These are phyloP conservation scores for Cruciata laevipes DNA, from an alignment of 257 asterid genomes.

Conservation along the genomic window DNA sequence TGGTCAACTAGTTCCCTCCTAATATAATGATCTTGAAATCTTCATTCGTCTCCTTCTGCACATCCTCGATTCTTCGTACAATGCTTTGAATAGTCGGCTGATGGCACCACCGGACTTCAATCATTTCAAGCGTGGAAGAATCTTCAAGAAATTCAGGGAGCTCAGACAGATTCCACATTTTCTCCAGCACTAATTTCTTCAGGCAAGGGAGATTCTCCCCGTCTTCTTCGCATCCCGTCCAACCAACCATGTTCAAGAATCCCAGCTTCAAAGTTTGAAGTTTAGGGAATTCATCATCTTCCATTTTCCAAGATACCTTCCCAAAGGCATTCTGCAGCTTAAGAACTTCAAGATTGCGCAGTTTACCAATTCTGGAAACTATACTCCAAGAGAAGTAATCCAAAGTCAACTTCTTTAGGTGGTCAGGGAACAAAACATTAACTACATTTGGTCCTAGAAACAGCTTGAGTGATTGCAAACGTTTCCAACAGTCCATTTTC, in stretches of 20 bases:
- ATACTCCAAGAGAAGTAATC: not conserved
- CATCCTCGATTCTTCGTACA: not conserved
- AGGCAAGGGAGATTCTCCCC: not conserved
- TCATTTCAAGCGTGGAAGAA: not conserved
- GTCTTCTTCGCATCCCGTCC: not conserved
- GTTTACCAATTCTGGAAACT: not conserved
- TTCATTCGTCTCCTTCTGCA: not conserved
- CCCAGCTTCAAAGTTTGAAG: not conserved
- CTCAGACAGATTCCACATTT: not conserved
- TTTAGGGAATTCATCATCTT: not conserved
- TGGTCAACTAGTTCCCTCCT: not conserved
- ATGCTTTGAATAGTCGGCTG: not conserved
- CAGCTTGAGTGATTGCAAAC: not conserved
- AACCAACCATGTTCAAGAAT: not conserved
- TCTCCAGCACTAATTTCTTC: not conserved
- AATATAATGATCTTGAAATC: not conserved
- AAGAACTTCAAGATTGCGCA: slow-evolving; percentile 3
- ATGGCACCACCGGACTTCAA: not conserved
- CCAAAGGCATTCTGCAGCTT: not conserved
- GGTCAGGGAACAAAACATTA: not conserved
- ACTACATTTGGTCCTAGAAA: too few relatives aligned
- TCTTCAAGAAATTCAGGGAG: not conserved
- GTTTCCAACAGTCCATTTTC: not conserved
- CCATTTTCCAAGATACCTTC: not conserved
- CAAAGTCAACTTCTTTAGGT: not conserved